These are phyloP conservation scores for Auricularia heimuer DNA, from an alignment of 768 basidiomycete genomes.

Conservation along the genomic window DNA sequence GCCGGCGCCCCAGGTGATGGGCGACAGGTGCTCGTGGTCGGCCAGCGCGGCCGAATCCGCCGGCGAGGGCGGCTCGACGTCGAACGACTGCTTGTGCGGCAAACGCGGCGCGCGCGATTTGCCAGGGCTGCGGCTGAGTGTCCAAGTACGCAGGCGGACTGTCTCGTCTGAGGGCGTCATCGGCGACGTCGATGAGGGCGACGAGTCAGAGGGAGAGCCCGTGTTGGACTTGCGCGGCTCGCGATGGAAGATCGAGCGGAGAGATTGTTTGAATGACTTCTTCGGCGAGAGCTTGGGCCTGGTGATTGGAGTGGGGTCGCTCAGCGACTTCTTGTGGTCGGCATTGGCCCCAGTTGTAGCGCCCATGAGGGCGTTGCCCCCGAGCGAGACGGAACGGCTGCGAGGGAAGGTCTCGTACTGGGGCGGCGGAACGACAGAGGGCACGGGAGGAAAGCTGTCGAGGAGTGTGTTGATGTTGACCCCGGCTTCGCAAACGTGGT, in stretches of 20 bases:
- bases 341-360: neutral
- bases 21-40: neutral
- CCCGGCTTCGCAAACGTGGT: neutral
- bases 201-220: neutral
- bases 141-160: neutral
- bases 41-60: neutral
- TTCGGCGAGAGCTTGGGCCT: neutral
- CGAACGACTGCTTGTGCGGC: neutral
- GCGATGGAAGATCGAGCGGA: neutral
- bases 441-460: neutral
- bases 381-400: neutral
- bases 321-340: neutral
- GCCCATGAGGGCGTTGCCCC: neutral
- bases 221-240: neutral
- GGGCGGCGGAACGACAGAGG: neutral
- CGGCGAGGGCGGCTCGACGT: neutral
- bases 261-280: neutral
- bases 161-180: neutral
- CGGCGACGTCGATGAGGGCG: neutral
- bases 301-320: neutral
- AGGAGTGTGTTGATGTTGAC: neutral
- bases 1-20: neutral
- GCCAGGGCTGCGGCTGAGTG: neutral
- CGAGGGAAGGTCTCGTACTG: too few relatives aligned
- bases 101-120: neutral